Percentiles rank a stretch among this genome's conserved stretches.
Conservation (phyloP, 2,329 filamentous ascomycete species). For the Aspergillus hortae region DNA sequence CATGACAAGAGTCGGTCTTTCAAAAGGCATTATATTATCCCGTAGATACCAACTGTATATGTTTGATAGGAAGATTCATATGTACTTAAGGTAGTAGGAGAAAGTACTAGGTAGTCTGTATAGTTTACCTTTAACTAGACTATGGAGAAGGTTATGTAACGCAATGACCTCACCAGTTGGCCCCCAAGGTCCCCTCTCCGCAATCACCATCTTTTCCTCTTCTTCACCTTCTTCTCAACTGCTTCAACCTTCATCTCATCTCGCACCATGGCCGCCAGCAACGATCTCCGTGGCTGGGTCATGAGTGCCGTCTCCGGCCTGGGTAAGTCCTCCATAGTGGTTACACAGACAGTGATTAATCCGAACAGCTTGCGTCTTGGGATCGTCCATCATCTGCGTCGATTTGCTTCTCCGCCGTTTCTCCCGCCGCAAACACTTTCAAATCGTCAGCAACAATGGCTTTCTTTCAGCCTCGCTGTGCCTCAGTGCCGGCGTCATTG, state of each 20-base stretch:
- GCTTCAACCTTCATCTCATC: background rate
- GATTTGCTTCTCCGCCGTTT: slow-evolving; percentile 72
- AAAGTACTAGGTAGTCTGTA: too few species aligned
- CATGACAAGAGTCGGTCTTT: too few species aligned
- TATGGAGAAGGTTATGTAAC: too few species aligned
- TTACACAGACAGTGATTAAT: background rate
- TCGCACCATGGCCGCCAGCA: slow-evolving; percentile 53
- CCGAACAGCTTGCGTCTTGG: slow-evolving; percentile 56
- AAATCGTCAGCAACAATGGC: slow-evolving; percentile 81
- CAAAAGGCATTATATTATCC: too few species aligned
- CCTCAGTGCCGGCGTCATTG: slow-evolving; percentile 95
- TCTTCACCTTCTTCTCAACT: background rate
- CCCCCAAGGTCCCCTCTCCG: background rate
- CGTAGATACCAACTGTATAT: too few species aligned
- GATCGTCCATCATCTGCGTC: slow-evolving; percentile 81
- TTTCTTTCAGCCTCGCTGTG: slow-evolving; percentile 88
- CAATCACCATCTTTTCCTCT: background rate
- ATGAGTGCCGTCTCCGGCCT: slow-evolving; percentile 81
- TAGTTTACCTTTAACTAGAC: too few species aligned
- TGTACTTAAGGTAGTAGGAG: too few species aligned
- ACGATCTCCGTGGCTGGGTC: slow-evolving; percentile 91
- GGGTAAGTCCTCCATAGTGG: slow-evolving; percentile 43
- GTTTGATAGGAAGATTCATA: too few species aligned
- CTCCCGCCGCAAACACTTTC: slow-evolving; percentile 71
- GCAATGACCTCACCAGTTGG: background rate